Conservation (phyloP, 768 basidiomycete species). For the Dacryopinax spathularia region DNA sequence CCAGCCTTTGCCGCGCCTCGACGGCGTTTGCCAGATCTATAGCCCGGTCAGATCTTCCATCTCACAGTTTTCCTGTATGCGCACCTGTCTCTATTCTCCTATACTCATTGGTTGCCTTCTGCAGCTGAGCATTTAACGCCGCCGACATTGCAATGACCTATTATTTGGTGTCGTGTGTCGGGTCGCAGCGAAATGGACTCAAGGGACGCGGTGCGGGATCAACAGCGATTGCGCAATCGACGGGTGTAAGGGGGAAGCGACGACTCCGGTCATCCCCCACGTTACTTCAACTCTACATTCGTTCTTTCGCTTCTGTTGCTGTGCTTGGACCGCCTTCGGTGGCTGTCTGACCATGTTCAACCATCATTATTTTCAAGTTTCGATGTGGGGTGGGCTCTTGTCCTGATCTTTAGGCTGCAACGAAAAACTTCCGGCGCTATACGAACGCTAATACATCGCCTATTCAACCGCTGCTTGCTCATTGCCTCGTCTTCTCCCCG, state of each 20-base stretch:
- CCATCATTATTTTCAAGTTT: too few species aligned
- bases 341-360: not conserved
- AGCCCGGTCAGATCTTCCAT: not conserved
- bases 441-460: not conserved
- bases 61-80: not conserved
- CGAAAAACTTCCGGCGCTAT: not conserved
- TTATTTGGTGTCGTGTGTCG: too few species aligned
- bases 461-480: not conserved
- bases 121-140: not conserved
- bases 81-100: not conserved
- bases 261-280: too few species aligned
- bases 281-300: slow-evolving; percentile 3
- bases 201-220: slow-evolving; percentile 3
- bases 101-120: slow-evolving; percentile 1
- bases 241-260: too few species aligned
- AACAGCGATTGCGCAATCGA: not conserved
- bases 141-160: not conserved
- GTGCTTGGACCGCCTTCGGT: not conserved
- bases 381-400: too few species aligned
- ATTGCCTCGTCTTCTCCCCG: not conserved
- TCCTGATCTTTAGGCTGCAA: too few species aligned
- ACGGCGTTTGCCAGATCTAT: slow-evolving; percentile 55
- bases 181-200: not conserved
- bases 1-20: slow-evolving; percentile 72
- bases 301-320: slow-evolving; percentile 1